phyloP scores from a whole-genome alignment of 768 basidiomycete species.

The Xerocomellus amylosporus region DNA sequence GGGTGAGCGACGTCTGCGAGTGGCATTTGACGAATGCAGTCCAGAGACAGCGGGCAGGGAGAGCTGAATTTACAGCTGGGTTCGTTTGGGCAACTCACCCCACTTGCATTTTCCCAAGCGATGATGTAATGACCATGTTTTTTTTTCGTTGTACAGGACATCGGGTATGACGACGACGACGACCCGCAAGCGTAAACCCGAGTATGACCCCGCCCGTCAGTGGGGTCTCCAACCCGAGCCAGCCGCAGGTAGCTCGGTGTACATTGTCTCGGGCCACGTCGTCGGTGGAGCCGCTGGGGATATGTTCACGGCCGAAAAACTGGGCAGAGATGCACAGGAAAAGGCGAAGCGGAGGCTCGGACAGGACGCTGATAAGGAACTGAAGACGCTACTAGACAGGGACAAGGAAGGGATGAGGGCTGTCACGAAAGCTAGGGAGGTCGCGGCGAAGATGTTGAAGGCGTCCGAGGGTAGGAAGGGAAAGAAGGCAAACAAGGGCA shows the following conservation, averaged over 20 bases:
- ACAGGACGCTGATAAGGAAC: constrained; percentile 56
- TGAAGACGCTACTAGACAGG: constrained; percentile 58
- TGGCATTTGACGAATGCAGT: constrained; percentile 87
- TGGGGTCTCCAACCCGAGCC: constrained; percentile 69
- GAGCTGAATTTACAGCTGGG: constrained; percentile 87
- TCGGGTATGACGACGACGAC: constrained; percentile 59
- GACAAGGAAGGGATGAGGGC: constrained; percentile 69
- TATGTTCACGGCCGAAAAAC: constrained; percentile 60
- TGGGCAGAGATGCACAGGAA: constrained; percentile 80
- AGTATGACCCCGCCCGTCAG: constrained; percentile 67
- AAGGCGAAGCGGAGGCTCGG: constrained; percentile 63
- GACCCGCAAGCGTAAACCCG: constrained; percentile 48
- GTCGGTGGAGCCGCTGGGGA: constrained; percentile 46
- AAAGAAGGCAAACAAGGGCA: constrained; percentile 18
- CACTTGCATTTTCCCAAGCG: not conserved
- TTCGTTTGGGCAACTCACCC: constrained; percentile 34
- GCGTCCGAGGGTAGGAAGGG: constrained; percentile 17
- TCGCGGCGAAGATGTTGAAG: constrained; percentile 30
- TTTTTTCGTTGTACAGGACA: constrained; percentile 45
- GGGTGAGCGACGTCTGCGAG: constrained; percentile 84
- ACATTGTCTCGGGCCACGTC: constrained; percentile 78
- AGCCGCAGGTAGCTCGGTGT: constrained; percentile 50
- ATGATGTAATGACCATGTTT: not conserved
- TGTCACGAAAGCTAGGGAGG: constrained; percentile 60
- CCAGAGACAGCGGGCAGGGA: constrained; percentile 63